Conservation (phyloP, 164 flowering plant species). For the Nymphaea thermarum region DNA sequence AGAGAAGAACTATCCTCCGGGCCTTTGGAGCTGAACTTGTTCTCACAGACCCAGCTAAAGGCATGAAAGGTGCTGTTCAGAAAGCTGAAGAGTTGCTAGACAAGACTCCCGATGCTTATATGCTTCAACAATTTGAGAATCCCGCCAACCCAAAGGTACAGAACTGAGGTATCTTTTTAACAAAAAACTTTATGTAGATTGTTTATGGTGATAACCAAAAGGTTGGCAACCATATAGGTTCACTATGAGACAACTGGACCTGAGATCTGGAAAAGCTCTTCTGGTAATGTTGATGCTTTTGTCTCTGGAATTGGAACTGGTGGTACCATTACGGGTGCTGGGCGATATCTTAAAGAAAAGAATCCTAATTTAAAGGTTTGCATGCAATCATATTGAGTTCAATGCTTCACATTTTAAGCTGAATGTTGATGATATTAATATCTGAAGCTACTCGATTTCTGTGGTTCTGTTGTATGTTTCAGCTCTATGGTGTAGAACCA, state of each 20-base stretch:
- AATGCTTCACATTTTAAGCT: not conserved
- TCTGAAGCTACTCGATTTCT: not conserved
- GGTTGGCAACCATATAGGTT: slow-evolving; percentile 20
- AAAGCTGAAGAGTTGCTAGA: slow-evolving; percentile 65
- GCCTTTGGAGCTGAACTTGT: slow-evolving; percentile 79
- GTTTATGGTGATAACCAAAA: not conserved
- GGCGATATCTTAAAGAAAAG: slow-evolving; percentile 55
- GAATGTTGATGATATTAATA: not conserved
- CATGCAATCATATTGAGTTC: not conserved
- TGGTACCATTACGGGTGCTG: slow-evolving; percentile 75
- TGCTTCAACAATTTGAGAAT: slow-evolving; percentile 56
- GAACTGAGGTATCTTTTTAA: not conserved
- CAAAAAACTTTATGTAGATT: not conserved
- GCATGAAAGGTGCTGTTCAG: slow-evolving; percentile 64
- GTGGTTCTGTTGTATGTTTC: not conserved
- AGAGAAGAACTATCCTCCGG: slow-evolving; percentile 52
- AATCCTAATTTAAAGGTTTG: slow-evolving; percentile 61
- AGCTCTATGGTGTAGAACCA: slow-evolving; percentile 81
- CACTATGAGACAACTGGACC: slow-evolving; percentile 91
- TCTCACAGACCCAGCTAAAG: slow-evolving; percentile 58
- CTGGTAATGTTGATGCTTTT: slow-evolving; percentile 60
- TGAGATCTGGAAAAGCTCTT: slow-evolving; percentile 67
- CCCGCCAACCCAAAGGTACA: slow-evolving; percentile 64
- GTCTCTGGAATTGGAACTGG: slow-evolving; percentile 85
- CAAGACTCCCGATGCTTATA: slow-evolving; percentile 51